Conservation (phyloP, 805 yeast genomes). For the Candida xyloterini region DNA sequence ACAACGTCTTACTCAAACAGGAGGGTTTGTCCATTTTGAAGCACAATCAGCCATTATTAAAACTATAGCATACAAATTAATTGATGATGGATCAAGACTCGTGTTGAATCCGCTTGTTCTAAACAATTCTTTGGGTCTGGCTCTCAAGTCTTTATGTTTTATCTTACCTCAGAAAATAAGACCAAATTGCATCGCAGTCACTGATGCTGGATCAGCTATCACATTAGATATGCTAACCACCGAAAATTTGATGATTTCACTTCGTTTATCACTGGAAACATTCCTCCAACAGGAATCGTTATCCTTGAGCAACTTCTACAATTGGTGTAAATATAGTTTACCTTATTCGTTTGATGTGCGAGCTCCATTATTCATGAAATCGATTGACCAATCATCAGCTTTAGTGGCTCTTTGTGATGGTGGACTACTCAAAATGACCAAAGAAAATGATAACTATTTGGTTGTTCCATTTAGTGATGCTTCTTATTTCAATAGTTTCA, state of each 20-base stretch:
- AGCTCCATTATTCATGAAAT: conserved; percentile 49
- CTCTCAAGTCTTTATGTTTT: conserved; percentile 38
- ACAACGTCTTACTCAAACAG: conserved; percentile 12
- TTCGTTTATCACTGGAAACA: conserved; percentile 41
- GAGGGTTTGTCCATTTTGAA: conserved; percentile 12
- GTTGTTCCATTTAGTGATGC: conserved; percentile 50
- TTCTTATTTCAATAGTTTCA: conserved; percentile 38
- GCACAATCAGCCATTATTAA: conserved; percentile 14
- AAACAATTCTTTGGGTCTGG: conserved; percentile 34
- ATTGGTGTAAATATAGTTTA: conserved; percentile 67
- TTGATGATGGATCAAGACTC: conserved; percentile 10
- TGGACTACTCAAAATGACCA: conserved; percentile 57
- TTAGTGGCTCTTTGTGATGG: conserved; percentile 74
- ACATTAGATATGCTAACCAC: conserved; percentile 55
- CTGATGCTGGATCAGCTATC: conserved; percentile 32
- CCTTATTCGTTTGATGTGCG: conserved; percentile 65
- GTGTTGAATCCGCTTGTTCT: conserved; percentile 40
- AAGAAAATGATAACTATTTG: conserved; percentile 24
- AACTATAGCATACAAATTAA: conserved; percentile 15
- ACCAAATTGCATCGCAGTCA: conserved; percentile 37
- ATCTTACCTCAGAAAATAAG: conserved; percentile 37
- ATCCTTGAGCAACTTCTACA: conserved; percentile 30
- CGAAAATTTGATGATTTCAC: conserved; percentile 49
- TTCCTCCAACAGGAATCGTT: conserved; percentile 34
- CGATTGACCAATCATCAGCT: conserved; percentile 43